Evolutionary conservation across 2,329 filamentous ascomycete genomes (phyloP).

Genomic region (Xylaria sp.): DNA sequence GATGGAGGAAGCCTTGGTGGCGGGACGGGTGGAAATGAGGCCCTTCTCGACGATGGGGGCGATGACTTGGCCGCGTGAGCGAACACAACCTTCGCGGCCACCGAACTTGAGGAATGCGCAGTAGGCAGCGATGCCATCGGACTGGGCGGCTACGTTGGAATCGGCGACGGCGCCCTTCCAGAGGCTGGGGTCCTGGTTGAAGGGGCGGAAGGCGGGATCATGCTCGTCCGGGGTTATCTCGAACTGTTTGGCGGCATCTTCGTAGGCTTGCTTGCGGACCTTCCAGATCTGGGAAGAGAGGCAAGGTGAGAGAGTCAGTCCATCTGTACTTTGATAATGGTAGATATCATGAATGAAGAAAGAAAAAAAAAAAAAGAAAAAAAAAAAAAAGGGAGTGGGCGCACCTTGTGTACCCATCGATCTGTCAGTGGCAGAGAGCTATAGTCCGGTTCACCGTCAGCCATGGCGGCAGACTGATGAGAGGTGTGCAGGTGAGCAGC

Average conservation of each 20-base stretch:
- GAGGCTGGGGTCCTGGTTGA: conserved; percentile 82
- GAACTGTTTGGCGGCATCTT: conserved; percentile 90
- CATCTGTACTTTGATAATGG: too few relatives aligned
- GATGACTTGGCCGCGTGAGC: conserved; percentile 81
- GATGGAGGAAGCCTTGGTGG: conserved; percentile 85
- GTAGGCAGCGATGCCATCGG: conserved; percentile 88
- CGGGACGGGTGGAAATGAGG: conserved; percentile 85
- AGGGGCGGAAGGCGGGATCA: conserved; percentile 87
- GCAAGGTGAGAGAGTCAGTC: not conserved
- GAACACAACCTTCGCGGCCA: conserved; percentile 79
- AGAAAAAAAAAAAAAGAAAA: too few relatives aligned
- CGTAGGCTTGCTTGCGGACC: conserved; percentile 93
- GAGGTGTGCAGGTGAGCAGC: not conserved
- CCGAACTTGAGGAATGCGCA: conserved; percentile 94
- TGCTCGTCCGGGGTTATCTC: conserved; percentile 85
- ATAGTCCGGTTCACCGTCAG: conserved; percentile 85
- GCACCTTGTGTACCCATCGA: conserved; percentile 83
- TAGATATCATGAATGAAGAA: too few relatives aligned
- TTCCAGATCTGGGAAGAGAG: conserved; percentile 79
- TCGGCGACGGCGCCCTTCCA: conserved; percentile 95
- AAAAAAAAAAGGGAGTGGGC: conserved; percentile 24
- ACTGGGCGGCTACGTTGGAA: conserved; percentile 95
- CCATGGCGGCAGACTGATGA: conserved; percentile 65
- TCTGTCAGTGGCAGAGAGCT: conserved; percentile 81
- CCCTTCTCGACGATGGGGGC: conserved; percentile 90